phyloP scores from a whole-genome alignment of 1,284 basidiomycete species.

The Ceratobasidium sp. region DNA sequence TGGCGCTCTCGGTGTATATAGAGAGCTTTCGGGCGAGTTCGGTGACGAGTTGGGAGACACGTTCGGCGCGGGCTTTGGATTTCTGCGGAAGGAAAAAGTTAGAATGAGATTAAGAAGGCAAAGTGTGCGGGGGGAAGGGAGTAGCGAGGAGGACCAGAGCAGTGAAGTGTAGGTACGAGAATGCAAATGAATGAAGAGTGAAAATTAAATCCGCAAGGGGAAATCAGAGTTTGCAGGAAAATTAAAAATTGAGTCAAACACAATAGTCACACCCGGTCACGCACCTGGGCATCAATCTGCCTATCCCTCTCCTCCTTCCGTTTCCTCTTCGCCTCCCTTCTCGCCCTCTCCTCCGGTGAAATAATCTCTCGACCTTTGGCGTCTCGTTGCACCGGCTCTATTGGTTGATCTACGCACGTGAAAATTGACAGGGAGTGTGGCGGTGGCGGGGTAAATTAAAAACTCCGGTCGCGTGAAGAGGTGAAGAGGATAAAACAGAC shows the following conservation, averaged over 20 bases:
- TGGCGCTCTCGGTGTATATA: conserved; percentile 93
- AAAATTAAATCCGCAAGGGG: background rate
- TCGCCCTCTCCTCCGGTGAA: conserved; percentile 85
- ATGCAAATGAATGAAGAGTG: background rate
- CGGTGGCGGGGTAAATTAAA: background rate
- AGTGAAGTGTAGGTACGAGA: no score
- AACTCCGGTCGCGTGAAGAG: conserved; percentile 6
- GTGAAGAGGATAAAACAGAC: conserved; percentile 9
- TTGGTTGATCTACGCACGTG: conserved; percentile 51
- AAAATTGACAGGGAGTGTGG: background rate
- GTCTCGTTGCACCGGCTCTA: conserved; percentile 64
- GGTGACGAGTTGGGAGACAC: conserved; percentile 86
- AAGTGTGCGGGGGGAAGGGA: background rate
- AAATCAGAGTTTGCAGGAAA: no score
- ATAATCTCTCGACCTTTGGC: conserved; percentile 79
- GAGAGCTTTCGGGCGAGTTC: conserved; percentile 89
- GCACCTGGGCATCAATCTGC: conserved; percentile 76
- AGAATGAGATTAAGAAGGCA: conserved; percentile 9
- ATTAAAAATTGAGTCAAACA: conserved; percentile 1
- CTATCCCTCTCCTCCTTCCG: conserved; percentile 82
- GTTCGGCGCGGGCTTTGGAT: conserved; percentile 81
- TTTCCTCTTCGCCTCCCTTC: conserved; percentile 81
- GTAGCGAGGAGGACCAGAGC: background rate
- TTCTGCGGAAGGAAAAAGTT: conserved; percentile 65
- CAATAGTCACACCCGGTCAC: conserved; percentile 51